A percentile compares a stretch with the other conserved stretches of the same genome.
Conservation (phyloP, 495 filamentous ascomycete genomes). For the Trichoderma asperelloides region DNA sequence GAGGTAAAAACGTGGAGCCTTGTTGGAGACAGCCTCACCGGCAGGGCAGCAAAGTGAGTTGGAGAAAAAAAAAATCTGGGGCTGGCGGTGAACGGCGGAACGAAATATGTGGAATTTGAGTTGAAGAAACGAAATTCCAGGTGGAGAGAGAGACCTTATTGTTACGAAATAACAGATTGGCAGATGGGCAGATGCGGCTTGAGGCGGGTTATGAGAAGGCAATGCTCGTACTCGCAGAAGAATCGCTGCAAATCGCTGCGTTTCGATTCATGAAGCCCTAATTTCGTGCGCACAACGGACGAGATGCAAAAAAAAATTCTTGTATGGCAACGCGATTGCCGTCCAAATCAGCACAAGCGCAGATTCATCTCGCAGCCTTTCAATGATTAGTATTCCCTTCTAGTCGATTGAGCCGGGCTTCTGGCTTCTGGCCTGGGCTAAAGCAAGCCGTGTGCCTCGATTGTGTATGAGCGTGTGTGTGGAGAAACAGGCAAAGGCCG, state of each 20-base stretch:
- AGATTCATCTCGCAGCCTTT: not conserved
- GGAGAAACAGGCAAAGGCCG: not conserved
- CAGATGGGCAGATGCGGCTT: not conserved
- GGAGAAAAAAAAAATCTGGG: not conserved
- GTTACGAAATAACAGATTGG: not conserved
- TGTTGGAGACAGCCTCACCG: not conserved
- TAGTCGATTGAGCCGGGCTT: not conserved
- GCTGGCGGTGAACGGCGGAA: not conserved
- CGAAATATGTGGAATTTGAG: not conserved
- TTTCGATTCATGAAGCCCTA: not conserved
- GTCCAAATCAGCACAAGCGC: not conserved
- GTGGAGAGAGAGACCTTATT: not conserved
- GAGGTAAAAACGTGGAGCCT: not conserved
- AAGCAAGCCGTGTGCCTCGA: too few relatives aligned
- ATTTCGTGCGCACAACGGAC: not conserved
- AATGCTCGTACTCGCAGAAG: not conserved
- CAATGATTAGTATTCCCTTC: not conserved
- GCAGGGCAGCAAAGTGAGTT: not conserved
- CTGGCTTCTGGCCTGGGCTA: not conserved
- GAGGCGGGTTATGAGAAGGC: not conserved
- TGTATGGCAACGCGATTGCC: not conserved
- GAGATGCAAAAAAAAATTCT: not conserved
- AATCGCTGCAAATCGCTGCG: not conserved
- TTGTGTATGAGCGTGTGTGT: not conserved
- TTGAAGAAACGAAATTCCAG: not conserved